A percentile compares a stretch with the other conserved stretches of the same genome.
These are phyloP conservation scores for Phialophora chinensis DNA, from an alignment of 2,329 filamentous ascomycete species.

Conservation along the genomic window DNA sequence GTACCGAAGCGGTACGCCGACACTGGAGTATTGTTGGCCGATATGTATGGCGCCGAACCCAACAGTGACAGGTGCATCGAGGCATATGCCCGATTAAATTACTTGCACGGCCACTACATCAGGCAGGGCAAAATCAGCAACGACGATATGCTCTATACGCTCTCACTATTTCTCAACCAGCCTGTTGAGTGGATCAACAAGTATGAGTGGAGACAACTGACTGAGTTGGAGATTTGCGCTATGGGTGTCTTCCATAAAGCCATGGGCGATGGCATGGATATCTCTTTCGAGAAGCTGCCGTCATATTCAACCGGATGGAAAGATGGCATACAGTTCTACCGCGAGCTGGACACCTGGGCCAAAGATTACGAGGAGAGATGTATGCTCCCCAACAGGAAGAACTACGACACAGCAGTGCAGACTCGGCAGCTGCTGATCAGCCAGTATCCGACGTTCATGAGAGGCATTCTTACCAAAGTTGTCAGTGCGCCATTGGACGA, in stretches of 20 bases:
- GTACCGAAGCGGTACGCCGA: constrained; percentile 62
- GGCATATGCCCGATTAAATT: constrained; percentile 69
- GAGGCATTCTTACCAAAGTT: constrained; percentile 57
- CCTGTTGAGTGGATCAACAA: constrained; percentile 66
- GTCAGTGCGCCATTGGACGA: constrained; percentile 68
- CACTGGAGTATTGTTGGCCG: constrained; percentile 57
- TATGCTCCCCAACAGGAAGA: constrained; percentile 55
- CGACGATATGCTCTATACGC: constrained; percentile 69
- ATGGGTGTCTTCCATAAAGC: constrained; percentile 68
- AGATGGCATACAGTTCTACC: constrained; percentile 56
- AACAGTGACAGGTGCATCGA: constrained; percentile 52
- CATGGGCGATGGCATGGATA: constrained; percentile 72
- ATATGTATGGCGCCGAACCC: constrained; percentile 51
- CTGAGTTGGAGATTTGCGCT: constrained; percentile 69
- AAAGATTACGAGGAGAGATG: constrained; percentile 60
- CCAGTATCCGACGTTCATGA: constrained; percentile 55
- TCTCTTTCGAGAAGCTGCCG: constrained; percentile 53
- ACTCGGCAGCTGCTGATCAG: constrained; percentile 67
- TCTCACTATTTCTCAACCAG: constrained; percentile 69
- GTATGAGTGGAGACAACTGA: constrained; percentile 74
- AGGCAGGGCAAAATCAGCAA: constrained; percentile 65
- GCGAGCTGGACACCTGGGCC: constrained; percentile 54
- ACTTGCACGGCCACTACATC: constrained; percentile 64
- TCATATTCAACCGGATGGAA: constrained; percentile 47
- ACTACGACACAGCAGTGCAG: constrained; percentile 55